Evolutionary conservation across 352 stramenopile species (phyloP), one percentile per base, ranked within the genome.

Genomic region (Pythium volutum): DNA sequence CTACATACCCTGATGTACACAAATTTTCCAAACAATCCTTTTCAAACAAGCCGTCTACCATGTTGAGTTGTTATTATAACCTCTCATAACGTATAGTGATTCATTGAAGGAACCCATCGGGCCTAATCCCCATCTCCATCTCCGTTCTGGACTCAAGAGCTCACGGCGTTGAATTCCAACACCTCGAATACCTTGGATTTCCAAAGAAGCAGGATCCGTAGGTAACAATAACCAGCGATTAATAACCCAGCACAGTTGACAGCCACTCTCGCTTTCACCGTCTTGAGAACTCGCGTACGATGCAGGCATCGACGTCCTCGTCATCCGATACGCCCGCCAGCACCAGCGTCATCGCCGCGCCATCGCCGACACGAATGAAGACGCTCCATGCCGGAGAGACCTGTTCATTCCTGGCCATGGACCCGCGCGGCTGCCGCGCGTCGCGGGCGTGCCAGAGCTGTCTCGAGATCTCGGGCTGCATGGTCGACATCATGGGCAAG

Each of bases 401-500:
- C 27, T 66, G 59, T 16, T 34, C 39, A 16, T 59, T 45, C 39
- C 15, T 41, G 8, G 2, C 27, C 27, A 18, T 27, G 27, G 31
- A 46, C 16, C 11, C 27, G 12, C 55, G 10, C 4, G 59, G 59
- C 27, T 66, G 59, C 34, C 48, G 50, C 25, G 20, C 10, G 16
- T 27, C 29, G 27, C 59, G 59, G 14, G 38, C 59, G 20, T 66
- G 59, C 42, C 4, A 18, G 25, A 66, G 59, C 23, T 66, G 59
- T 25, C 59, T 66, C 10, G n/a, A 25, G 12, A 59, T 46, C 8
- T 25, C 39, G 2, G 59, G 59, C 16, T 66, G 59, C 50, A 54
- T 59, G 59, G n/a, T 66, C 49, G 39, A 66, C 50, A 16, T 20
- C n/a, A 16, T 41, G 6, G 59, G 59, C 22, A 59, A 55, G 42